Conservation (phyloP, 2,329 filamentous ascomycete species). For the Pyricularia grisea region DNA sequence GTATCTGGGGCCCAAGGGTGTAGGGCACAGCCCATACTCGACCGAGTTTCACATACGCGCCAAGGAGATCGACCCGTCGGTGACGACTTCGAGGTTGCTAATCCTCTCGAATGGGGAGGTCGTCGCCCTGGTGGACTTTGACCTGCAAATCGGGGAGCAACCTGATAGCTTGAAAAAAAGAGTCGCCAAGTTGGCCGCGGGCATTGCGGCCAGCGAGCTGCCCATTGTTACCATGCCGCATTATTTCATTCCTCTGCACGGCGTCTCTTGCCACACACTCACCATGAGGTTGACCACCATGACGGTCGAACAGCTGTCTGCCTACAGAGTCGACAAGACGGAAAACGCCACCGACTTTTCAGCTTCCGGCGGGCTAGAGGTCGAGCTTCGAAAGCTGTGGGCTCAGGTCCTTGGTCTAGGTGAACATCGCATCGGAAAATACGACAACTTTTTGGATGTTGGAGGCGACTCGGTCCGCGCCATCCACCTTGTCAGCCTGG, state of each 20-base stretch:
- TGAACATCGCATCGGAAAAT: background rate
- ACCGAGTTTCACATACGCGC: conserved; percentile 7
- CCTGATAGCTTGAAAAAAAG: background rate
- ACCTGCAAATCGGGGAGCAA: background rate
- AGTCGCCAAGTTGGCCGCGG: background rate
- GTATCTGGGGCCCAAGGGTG: conserved; percentile 6
- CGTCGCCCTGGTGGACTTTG: background rate
- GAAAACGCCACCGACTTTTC: background rate
- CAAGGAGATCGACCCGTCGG: background rate
- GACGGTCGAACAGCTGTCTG: background rate
- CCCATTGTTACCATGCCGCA: background rate
- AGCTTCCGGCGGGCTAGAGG: background rate
- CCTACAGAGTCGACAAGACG: background rate
- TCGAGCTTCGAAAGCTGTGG: background rate
- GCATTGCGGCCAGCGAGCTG: background rate
- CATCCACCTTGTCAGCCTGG: conserved; percentile 43
- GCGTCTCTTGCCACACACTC: background rate
- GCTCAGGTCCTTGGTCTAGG: background rate
- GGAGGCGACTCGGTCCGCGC: conserved; percentile 52
- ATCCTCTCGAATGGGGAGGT: background rate
- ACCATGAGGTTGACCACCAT: background rate
- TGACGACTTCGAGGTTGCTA: background rate
- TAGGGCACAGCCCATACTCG: conserved; percentile 9
- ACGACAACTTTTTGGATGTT: conserved; percentile 45
- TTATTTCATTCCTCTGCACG: background rate